Base-by-base conservation (phyloP, 2,329 filamentous ascomycete species). In the Aspergillus alliaceus region DNA sequence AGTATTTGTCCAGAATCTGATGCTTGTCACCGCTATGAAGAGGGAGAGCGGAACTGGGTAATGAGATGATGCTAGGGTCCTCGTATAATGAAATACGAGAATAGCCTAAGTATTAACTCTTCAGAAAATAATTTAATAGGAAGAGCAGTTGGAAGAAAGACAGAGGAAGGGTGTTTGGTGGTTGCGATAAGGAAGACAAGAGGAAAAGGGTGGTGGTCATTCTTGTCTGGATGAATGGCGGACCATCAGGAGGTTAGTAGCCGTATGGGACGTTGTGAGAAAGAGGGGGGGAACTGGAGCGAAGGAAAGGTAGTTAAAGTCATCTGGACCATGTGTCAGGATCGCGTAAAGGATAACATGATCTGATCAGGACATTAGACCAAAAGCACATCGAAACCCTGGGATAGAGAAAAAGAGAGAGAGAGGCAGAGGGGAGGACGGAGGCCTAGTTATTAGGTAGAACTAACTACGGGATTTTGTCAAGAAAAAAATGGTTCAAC, bases 371-470 rank as follows among this genome's bases (percentile, higher is more conserved):
- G 25, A 31, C 44, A 34, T 27, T 32, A 6, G 1, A n/a, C 32
- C 27, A 48, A 15, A 46, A 27, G n/a, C n/a, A 29, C 9, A 27
- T 31, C n/a, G 22, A 48, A 8, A 15, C n/a, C 27, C 44, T 15
- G 44, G 51, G 32, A 20, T 24, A 25, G 31, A 20, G 37, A 25
- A 5, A 31, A 25, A 47, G 24, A 35, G 25, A 51, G 31, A 27
- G 27, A 35, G 35, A 34, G 39, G 18, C 32, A 54, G 44, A 47
- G 44, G 46, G 53, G 46, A 25, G 37, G 53, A 51, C 51, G 58
- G 52, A 56, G 47, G 39, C 47, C 57, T 56, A 56, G 55, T 50
- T 42, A 55, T 39, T 25, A 55, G 32, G 40, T 40, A 34, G 22
- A 27, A 15, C 29, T 11, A 37, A 48, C 34, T 48, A 39, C 18